Evolutionary conservation across 352 stramenopile species (phyloP).

Genomic region (Globisporangium viniferum): DNA sequence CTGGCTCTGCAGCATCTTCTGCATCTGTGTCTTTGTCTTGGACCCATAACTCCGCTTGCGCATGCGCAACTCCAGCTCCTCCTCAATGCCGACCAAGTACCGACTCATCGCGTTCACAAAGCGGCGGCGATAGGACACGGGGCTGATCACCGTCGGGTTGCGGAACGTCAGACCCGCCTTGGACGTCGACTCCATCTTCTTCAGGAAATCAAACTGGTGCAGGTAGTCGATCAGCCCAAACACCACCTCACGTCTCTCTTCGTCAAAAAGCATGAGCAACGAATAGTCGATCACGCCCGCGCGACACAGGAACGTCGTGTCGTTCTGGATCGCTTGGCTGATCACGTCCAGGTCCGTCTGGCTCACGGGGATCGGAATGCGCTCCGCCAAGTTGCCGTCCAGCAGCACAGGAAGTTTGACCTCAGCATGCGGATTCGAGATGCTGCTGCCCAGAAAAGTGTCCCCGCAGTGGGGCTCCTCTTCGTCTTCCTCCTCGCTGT

Average conservation of each 20-base stretch:
- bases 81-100: conserved; percentile 80
- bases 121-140: conserved; percentile 68
- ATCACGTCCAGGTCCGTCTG: conserved; percentile 61
- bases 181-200: conserved; percentile 88
- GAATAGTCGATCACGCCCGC: conserved; percentile 87
- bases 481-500: conserved; percentile 33
- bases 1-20: conserved; percentile 2
- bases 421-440: conserved; percentile 46
- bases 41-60: conserved; percentile 40
- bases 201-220: conserved; percentile 87
- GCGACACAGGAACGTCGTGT: conserved; percentile 69
- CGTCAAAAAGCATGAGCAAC: conserved; percentile 81
- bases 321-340: conserved; percentile 67
- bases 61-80: conserved; percentile 69
- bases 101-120: conserved; percentile 84
- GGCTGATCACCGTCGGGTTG: conserved; percentile 82
- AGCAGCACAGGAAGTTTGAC: conserved; percentile 68
- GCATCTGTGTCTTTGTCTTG: conserved; percentile 17
- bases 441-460: conserved; percentile 30
- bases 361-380: conserved; percentile 73
- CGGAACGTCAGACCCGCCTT: conserved; percentile 83
- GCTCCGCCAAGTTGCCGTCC: conserved; percentile 78
- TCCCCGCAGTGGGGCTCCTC: conserved; percentile 24
- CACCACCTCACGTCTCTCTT: conserved; percentile 68
- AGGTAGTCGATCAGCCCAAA: conserved; percentile 85